Percentiles rank a stretch among this genome's conserved stretches.
Evolutionary conservation across 2,329 filamentous ascomycete species (phyloP).

Genomic region (Berkeleyomyces basicola): DNA sequence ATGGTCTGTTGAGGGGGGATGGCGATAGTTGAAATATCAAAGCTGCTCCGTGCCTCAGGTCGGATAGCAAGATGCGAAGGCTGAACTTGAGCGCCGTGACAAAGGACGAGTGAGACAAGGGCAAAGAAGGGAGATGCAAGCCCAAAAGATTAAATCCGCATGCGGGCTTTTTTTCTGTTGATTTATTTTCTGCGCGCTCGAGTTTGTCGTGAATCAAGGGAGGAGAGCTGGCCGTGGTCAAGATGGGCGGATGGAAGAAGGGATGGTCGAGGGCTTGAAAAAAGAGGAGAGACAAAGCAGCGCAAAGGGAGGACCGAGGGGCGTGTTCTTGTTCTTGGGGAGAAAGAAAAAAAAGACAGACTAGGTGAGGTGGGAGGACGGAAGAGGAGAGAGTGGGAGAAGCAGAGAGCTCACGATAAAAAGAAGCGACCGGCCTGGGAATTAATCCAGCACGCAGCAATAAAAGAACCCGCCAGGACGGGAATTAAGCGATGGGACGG

Average conservation of each 20-base stretch:
- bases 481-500: background rate
- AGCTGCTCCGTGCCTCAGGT: background rate
- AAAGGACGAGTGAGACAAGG: constrained; percentile 1
- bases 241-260: background rate
- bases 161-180: background rate
- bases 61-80: background rate
- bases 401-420: background rate
- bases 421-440: background rate
- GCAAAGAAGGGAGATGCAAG: background rate
- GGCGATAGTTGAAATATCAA: constrained; percentile 11
- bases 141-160: background rate
- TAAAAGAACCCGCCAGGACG: background rate
- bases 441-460: background rate
- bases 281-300: background rate
- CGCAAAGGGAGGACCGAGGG: too few species aligned
- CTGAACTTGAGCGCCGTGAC: background rate
- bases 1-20: constrained; percentile 2
- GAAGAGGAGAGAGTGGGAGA: background rate
- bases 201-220: too few species aligned
- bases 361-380: background rate
- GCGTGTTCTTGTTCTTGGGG: background rate
- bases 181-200: too few species aligned
- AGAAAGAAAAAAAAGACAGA: background rate
- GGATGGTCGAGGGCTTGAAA: background rate
- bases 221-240: background rate